These are phyloP conservation scores for Choiromyces venosus DNA, from an alignment of 495 filamentous ascomycete genomes.

Conservation along the genomic window DNA sequence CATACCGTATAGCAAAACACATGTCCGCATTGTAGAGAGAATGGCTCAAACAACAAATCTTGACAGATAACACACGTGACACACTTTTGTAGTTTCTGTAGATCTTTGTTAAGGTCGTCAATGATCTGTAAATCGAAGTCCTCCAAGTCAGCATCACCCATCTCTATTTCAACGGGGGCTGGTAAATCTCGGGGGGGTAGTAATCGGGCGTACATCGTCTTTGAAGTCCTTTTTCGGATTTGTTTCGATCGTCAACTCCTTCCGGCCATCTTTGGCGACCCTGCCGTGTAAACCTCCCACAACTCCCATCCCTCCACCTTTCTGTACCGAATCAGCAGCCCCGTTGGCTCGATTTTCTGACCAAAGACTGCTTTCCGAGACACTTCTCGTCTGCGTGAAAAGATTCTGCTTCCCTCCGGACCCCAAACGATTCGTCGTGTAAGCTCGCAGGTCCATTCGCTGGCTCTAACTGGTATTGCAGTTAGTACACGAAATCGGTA, in stretches of 20 bases:
- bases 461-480: neutral
- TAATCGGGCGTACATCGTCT: slow-evolving; percentile 26
- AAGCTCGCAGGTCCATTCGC: neutral
- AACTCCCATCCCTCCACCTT: slow-evolving; percentile 1
- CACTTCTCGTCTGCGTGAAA: neutral
- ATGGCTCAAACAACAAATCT: slow-evolving; percentile 65
- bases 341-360: neutral
- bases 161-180: neutral
- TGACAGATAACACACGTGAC: slow-evolving; percentile 67
- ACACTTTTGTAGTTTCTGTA: slow-evolving; percentile 40
- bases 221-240: slow-evolving; percentile 23
- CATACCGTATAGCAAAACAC: slow-evolving; percentile 68
- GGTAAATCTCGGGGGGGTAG: neutral
- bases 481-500: neutral
- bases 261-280: slow-evolving; percentile 3
- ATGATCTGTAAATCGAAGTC: slow-evolving; percentile 42
- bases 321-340: neutral
- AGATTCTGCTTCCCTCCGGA: neutral
- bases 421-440: neutral
- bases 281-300: neutral
- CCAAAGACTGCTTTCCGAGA: slow-evolving; percentile 1
- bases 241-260: slow-evolving; percentile 9
- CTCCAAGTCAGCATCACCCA: slow-evolving; percentile 19
- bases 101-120: slow-evolving; percentile 44
- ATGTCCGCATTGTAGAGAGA: slow-evolving; percentile 65